Evolutionary conservation across 2,329 filamentous ascomycete species (phyloP), one percentile per base, ranked within the genome.

Genomic region (Celoporthe dispersa): DNA sequence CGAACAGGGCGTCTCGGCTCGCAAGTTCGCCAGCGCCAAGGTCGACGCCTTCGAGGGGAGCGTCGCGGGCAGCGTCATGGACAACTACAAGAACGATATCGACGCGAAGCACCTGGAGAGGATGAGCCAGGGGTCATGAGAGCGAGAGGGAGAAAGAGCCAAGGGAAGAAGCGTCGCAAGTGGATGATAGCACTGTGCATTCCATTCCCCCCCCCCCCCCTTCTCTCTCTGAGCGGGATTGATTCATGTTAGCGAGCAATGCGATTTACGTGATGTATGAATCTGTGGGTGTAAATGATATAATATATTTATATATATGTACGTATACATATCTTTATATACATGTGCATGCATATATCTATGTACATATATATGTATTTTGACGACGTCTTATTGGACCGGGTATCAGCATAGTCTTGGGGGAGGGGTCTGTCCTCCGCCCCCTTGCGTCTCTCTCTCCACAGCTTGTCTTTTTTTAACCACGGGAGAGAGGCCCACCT

Each of bases 1-100:
- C 76, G 92, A 97, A 81, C 86, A 88, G 72, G 83, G 86, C 1
- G 82, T 95, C 31, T 86, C 86, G 73, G 92, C 93, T 8, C 85
- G 93, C 75, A 91, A 94, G 76, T 97, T 96, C 78, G 86, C 88
- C 11, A 77, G 77, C 33, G 88, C 87, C 2, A 76, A 86, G 70
- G 86, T 89, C 11, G 83, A 89, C 69, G 87, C 87, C 14, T 88
- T 89, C 72, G 81, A 82, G 59, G 85, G 86, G 75, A 78, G 79
- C 12, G 79, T 88, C n/a, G 81, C 84, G 67, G 81, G 80, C 37
- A 80, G 81, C 35, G 79, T 86, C 4, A 79, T 88, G 77, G 78
- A 83, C 65, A 81, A 80, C 51, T 88, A 87, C 75, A 82, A 84
- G 72, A 76, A 84, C 67, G 79, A 82, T 68, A 76, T 80, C 35